These are phyloP conservation scores for Crithidia acanthocephali DNA, from an alignment of 208 protist genomes.

Conservation along the genomic window DNA sequence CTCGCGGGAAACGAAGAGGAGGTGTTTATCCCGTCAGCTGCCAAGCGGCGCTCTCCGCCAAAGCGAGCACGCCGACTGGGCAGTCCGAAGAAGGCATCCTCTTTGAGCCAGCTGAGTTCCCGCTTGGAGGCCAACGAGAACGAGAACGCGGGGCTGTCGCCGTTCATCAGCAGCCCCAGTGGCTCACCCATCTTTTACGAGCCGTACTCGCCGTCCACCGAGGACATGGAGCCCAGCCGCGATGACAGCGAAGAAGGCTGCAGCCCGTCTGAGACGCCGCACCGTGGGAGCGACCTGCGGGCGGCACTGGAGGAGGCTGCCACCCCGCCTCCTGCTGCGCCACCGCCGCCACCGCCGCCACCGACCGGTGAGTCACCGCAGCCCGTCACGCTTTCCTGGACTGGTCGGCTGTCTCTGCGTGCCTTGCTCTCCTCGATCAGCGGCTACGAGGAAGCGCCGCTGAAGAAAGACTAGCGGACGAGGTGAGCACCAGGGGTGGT, in stretches of 20 bases:
- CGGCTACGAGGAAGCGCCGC: slow-evolving; percentile 21
- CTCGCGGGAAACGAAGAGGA: slow-evolving; percentile 16
- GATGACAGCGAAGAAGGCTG: not conserved
- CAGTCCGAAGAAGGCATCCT: not conserved
- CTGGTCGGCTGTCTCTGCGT: slow-evolving; percentile 46
- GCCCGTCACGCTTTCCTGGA: slow-evolving; percentile 43
- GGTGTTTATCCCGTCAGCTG: slow-evolving; percentile 26
- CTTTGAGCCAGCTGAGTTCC: not conserved
- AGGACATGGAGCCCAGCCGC: not conserved
- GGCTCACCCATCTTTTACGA: slow-evolving; percentile 69
- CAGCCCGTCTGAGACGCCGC: slow-evolving; percentile 1
- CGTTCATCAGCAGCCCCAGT: slow-evolving; percentile 74
- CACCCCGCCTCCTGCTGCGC: slow-evolving; percentile 11
- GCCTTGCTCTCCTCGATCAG: slow-evolving; percentile 37
- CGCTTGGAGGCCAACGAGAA: not conserved
- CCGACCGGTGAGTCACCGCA: slow-evolving; percentile 21
- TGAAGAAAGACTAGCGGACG: not conserved
- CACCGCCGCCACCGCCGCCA: not conserved
- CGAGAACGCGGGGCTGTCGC: slow-evolving; percentile 25
- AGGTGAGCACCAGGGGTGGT: no score
- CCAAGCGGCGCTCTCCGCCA: slow-evolving; percentile 6
- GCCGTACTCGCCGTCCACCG: slow-evolving; percentile 42
- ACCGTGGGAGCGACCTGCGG: slow-evolving; percentile 6
- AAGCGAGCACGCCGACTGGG: slow-evolving; percentile 7
- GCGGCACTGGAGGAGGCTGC: slow-evolving; percentile 24